phyloP scores from a whole-genome alignment of 768 basidiomycete species.

The Suillus lakei region DNA sequence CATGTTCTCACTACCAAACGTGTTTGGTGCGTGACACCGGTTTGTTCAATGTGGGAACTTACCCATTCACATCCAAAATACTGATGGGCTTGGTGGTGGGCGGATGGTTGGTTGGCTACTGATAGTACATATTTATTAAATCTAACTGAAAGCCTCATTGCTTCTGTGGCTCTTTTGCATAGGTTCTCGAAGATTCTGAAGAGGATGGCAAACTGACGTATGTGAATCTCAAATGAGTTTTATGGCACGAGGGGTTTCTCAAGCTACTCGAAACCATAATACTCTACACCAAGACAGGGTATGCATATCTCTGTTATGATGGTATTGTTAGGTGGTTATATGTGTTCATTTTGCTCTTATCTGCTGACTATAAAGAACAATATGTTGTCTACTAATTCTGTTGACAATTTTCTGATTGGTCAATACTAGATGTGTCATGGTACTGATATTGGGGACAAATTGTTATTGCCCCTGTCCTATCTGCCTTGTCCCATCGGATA shows the following conservation, averaged over 20 bases:
- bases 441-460: slow-evolving; percentile 34
- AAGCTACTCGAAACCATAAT: slow-evolving; percentile 34
- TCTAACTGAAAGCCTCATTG: not conserved
- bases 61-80: slow-evolving; percentile 38
- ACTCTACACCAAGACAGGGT: slow-evolving; percentile 25
- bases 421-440: slow-evolving; percentile 39
- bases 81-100: slow-evolving; percentile 37
- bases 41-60: slow-evolving; percentile 39
- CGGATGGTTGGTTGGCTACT: slow-evolving; percentile 45
- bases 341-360: slow-evolving; percentile 41
- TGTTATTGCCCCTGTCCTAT: slow-evolving; percentile 40
- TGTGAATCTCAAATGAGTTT: slow-evolving; percentile 35
- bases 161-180: no score
- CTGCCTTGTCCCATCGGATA: slow-evolving; percentile 36
- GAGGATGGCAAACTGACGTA: slow-evolving; percentile 36
- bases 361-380: slow-evolving; percentile 51
- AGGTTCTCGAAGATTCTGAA: slow-evolving; percentile 7
- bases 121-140: slow-evolving; percentile 38
- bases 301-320: slow-evolving; percentile 32
- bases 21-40: no score
- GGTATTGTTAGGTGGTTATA: slow-evolving; percentile 32
- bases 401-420: slow-evolving; percentile 20
- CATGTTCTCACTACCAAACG: no score
- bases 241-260: slow-evolving; percentile 41
- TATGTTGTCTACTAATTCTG: slow-evolving; percentile 40